A percentile compares a stretch with the other conserved stretches of the same genome.
Conservation (phyloP, 2,329 filamentous ascomycete species). For the Xylariaceae sp. region DNA sequence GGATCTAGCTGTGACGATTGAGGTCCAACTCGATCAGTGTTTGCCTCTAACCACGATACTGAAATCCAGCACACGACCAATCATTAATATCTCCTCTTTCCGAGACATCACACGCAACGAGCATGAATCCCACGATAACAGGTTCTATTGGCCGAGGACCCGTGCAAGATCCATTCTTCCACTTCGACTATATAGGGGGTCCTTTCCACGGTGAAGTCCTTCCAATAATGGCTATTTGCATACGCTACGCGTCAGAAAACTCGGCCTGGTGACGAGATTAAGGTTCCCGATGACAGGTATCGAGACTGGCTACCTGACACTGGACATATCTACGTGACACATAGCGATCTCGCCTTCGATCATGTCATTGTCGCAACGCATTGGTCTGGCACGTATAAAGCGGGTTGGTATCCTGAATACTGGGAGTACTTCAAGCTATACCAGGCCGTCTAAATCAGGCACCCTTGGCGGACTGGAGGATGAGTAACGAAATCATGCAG, state of each 20-base stretch:
- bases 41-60: slow-evolving; percentile 4
- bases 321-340: slow-evolving; percentile 8
- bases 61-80: slow-evolving; percentile 3
- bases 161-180: slow-evolving; percentile 11
- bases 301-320: slow-evolving; percentile 10
- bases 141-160: slow-evolving; percentile 7
- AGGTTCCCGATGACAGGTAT: slow-evolving; percentile 6
- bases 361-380: slow-evolving; percentile 6
- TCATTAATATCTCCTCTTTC: slow-evolving; percentile 10
- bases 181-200: slow-evolving; percentile 7
- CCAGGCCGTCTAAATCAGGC: background rate
- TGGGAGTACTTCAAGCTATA: background rate
- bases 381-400: slow-evolving; percentile 4
- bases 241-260: slow-evolving; percentile 8
- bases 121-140: slow-evolving; percentile 9
- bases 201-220: slow-evolving; percentile 11
- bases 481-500: no score
- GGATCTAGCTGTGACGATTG: no score
- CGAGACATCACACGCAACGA: slow-evolving; percentile 9
- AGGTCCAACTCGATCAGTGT: no score
- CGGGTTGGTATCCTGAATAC: background rate
- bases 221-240: slow-evolving; percentile 9
- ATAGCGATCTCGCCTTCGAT: slow-evolving; percentile 9
- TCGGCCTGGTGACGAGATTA: slow-evolving; percentile 6
- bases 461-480: no score